A percentile compares a stretch with the other conserved stretches of the same genome.
These are phyloP conservation scores for Fusarium verticillioides DNA, from an alignment of 2,329 filamentous ascomycete genomes.

Conservation along the genomic window DNA sequence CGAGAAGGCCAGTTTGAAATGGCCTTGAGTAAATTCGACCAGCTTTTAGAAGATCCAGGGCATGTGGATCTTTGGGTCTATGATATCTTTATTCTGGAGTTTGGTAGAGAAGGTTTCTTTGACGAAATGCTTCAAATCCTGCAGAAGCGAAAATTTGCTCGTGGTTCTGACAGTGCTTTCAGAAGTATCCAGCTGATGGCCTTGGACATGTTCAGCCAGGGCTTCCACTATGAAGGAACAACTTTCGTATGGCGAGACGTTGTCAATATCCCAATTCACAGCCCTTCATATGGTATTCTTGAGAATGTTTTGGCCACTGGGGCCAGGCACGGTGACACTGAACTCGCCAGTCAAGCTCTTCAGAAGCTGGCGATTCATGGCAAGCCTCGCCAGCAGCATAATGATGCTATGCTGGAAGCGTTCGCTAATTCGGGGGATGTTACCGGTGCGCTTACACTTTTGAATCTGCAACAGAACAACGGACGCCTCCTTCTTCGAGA, in stretches of 20 bases:
- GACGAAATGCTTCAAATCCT: constrained; percentile 81
- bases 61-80: constrained; percentile 77
- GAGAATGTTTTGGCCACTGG: constrained; percentile 78
- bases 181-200: constrained; percentile 74
- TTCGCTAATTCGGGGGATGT: constrained; percentile 72
- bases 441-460: constrained; percentile 71
- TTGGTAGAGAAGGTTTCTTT: constrained; percentile 77
- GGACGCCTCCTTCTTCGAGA: constrained; percentile 63
- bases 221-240: constrained; percentile 72
- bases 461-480: constrained; percentile 76
- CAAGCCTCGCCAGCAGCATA: constrained; percentile 74
- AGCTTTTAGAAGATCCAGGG: constrained; percentile 68
- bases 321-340: constrained; percentile 72
- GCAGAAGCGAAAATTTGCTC: constrained; percentile 60
- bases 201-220: constrained; percentile 78
- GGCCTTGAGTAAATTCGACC: constrained; percentile 76
- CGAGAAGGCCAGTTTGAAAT: constrained; percentile 86
- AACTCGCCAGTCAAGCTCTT: constrained; percentile 77
- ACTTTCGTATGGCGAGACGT: constrained; percentile 76
- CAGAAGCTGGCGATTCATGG: constrained; percentile 54
- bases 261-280: constrained; percentile 59
- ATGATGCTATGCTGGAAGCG: constrained; percentile 80
- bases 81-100: constrained; percentile 78
- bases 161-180: constrained; percentile 53
- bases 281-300: constrained; percentile 69